A percentile compares a stretch with the other conserved stretches of the same genome.
Evolutionary conservation across 768 basidiomycete species (phyloP).

Genomic region (Hygrophorus russula): DNA sequence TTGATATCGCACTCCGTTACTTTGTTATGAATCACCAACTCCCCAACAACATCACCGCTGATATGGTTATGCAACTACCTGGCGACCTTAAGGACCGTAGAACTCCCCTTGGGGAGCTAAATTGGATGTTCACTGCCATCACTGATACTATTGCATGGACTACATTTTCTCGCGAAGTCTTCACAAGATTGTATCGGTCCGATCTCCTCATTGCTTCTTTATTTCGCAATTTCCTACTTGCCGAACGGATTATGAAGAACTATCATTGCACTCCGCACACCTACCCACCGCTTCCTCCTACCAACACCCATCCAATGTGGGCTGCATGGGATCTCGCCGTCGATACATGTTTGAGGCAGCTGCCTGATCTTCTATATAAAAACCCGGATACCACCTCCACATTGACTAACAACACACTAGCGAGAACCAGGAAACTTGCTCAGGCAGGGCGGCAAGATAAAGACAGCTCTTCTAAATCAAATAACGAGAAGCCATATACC

Average conservation of each 20-base stretch:
- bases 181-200: conserved; percentile 88
- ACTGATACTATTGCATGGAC: conserved; percentile 99
- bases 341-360: conserved; percentile 84
- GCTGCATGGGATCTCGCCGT: conserved; percentile 97
- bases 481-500: conserved; percentile 40
- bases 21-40: conserved; percentile 87
- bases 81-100: conserved; percentile 95
- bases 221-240: conserved; percentile 94
- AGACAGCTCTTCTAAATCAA: conserved; percentile 12
- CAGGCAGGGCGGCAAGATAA: conserved; percentile 2
- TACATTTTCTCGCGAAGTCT: conserved; percentile 85
- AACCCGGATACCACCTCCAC: conserved; percentile 15
- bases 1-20: conserved; percentile 92
- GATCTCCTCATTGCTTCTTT: conserved; percentile 93
- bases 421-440: conserved; percentile 10
- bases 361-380: conserved; percentile 68
- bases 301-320: conserved; percentile 97
- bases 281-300: conserved; percentile 81
- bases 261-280: conserved; percentile 97
- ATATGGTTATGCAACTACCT: conserved; percentile 91
- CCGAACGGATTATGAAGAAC: conserved; percentile 95
- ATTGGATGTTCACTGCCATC: conserved; percentile 99
- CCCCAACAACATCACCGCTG: conserved; percentile 67
- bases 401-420: conserved; percentile 12
- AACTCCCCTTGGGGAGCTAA: conserved; percentile 95